Percentiles rank a stretch among this genome's conserved stretches.
Evolutionary conservation across 495 filamentous ascomycete genomes (phyloP).

Genomic region (Entonaema liquescens): DNA sequence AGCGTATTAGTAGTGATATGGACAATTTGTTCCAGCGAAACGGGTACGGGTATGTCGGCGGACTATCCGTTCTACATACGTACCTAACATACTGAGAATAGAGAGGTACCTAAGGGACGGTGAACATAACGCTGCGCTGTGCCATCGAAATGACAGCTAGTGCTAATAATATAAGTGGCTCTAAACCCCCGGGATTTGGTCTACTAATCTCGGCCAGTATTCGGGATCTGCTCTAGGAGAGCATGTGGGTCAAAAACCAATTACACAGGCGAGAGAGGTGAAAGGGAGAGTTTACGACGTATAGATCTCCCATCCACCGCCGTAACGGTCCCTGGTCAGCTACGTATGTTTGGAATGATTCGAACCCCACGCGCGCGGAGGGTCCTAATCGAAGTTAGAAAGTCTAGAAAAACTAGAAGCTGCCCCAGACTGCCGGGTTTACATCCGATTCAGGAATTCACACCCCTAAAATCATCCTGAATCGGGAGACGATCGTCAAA

Average conservation of each 20-base stretch:
- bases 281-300: conserved; percentile 22
- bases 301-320: conserved; percentile 31
- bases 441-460: conserved; percentile 48
- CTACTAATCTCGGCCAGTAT: conserved; percentile 22
- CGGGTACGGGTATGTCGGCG: conserved; percentile 27
- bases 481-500: conserved; percentile 40
- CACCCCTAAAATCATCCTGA: conserved; percentile 38
- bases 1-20: conserved; percentile 10
- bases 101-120: conserved; percentile 4
- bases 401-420: conserved; percentile 39
- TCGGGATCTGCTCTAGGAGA: conserved; percentile 29
- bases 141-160: conserved; percentile 31
- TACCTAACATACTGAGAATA: conserved; percentile 3
- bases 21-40: conserved; percentile 11
- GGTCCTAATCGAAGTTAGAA: conserved; percentile 25
- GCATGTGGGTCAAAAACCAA: not conserved
- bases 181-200: conserved; percentile 29
- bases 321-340: conserved; percentile 20
- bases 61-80: conserved; percentile 22
- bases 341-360: conserved; percentile 34
- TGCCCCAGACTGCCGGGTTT: conserved; percentile 46
- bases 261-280: not conserved
- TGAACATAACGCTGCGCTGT: conserved; percentile 35
- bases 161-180: conserved; percentile 39
- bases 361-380: conserved; percentile 37